These are phyloP conservation scores for Nothophoma quercina DNA, from an alignment of 2,329 filamentous ascomycete species.

Conservation along the genomic window DNA sequence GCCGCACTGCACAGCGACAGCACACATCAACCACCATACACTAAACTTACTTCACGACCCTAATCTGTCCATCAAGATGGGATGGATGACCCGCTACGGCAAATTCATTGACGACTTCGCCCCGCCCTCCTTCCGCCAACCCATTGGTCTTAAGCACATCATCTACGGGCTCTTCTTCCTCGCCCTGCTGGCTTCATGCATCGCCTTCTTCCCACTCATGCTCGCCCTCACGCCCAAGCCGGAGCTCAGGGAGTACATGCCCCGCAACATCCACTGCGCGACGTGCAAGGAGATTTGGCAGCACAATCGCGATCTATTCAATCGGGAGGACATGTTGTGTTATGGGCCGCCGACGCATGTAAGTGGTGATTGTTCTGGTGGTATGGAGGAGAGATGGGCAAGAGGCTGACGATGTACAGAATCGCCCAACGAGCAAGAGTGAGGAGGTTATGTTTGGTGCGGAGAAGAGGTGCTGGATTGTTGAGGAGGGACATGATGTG, in stretches of 20 bases:
- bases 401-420: neutral
- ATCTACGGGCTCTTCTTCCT: neutral
- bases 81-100: conserved; percentile 10
- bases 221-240: conserved; percentile 3
- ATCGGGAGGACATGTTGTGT: conserved; percentile 10
- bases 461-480: conserved; percentile 11
- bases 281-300: conserved; percentile 10
- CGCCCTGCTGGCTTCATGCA: neutral
- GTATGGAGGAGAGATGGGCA: too few species aligned
- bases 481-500: conserved; percentile 3
- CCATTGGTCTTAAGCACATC: neutral
- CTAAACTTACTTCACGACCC: neutral
- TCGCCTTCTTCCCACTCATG: conserved; percentile 4
- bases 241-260: conserved; percentile 5
- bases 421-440: neutral
- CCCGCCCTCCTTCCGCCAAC: neutral
- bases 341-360: conserved; percentile 4
- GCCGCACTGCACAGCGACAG: neutral
- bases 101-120: neutral
- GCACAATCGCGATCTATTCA: conserved; percentile 11
- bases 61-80: neutral
- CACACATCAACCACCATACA: neutral
- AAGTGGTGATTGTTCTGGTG: neutral
- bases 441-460: conserved; percentile 8
- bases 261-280: conserved; percentile 1